A percentile compares a stretch with the other conserved stretches of the same genome.
These are phyloP conservation scores for Metschnikowia vanudenii DNA, from an alignment of 805 yeast species.

Conservation along the genomic window DNA sequence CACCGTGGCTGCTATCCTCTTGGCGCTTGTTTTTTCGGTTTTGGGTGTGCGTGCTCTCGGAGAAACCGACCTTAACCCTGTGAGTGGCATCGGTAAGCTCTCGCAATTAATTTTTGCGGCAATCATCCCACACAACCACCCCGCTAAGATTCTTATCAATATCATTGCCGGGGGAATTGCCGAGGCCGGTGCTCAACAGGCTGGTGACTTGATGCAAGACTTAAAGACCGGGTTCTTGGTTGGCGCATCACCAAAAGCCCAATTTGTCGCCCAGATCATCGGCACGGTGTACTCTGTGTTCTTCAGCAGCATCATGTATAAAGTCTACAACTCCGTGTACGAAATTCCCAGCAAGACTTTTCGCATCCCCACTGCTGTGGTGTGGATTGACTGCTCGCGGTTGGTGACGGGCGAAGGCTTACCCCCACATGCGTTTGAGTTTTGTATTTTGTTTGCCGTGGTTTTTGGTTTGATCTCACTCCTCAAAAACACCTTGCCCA, in stretches of 20 bases:
- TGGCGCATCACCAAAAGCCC: slow-evolving; percentile 92
- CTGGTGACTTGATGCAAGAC: slow-evolving; percentile 98
- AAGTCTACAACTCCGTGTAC: slow-evolving; percentile 76
- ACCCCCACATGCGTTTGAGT: slow-evolving; percentile 71
- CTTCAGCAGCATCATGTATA: slow-evolving; percentile 78
- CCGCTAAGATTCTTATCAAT: slow-evolving; percentile 80
- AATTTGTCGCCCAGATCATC: slow-evolving; percentile 82
- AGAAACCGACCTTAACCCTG: slow-evolving; percentile 96
- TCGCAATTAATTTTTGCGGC: slow-evolving; percentile 88
- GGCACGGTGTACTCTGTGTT: slow-evolving; percentile 86
- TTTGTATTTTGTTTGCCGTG: slow-evolving; percentile 60
- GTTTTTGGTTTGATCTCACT: slow-evolving; percentile 70
- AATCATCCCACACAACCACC: slow-evolving; percentile 68
- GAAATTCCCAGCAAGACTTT: slow-evolving; percentile 79
- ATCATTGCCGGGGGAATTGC: slow-evolving; percentile 95
- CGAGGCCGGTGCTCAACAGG: slow-evolving; percentile 99
- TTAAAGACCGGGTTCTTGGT: slow-evolving; percentile 88
- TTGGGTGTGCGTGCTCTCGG: slow-evolving; percentile 93
- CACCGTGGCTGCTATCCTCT: slow-evolving; percentile 59
- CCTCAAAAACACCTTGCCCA: slow-evolving; percentile 54
- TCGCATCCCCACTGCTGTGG: slow-evolving; percentile 90
- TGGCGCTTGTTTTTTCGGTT: slow-evolving; percentile 78
- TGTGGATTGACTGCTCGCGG: slow-evolving; percentile 96
- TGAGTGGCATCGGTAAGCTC: slow-evolving; percentile 91
- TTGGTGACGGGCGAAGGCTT: slow-evolving; percentile 87